Evolutionary conservation across 2,329 filamentous ascomycete genomes (phyloP).

Genomic region (Aspergillus clavatus): DNA sequence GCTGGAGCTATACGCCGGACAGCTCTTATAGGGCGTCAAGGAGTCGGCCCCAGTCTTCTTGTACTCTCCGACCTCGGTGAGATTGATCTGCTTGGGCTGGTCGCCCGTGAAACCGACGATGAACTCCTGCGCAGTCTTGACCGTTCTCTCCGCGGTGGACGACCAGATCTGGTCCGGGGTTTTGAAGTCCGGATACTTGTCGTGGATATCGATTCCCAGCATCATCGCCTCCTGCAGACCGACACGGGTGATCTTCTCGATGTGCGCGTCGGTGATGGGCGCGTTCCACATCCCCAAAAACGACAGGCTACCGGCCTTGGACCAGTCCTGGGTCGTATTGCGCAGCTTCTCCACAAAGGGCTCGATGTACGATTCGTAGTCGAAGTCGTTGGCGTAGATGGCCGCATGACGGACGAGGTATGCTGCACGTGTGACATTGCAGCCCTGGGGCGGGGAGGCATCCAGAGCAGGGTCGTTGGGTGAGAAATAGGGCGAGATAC

Average conservation of each 20-base stretch:
- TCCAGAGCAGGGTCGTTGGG: conserved; percentile 47
- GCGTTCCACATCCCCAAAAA: conserved; percentile 56
- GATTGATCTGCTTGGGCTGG: conserved; percentile 48
- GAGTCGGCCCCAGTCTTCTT: conserved; percentile 55
- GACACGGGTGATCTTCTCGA: conserved; percentile 56
- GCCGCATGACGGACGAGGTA: conserved; percentile 58
- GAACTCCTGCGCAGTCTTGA: conserved; percentile 54
- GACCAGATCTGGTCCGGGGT: conserved; percentile 56
- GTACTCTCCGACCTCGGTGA: conserved; percentile 54
- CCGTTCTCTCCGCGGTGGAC: conserved; percentile 58
- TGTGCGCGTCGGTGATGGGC: conserved; percentile 53
- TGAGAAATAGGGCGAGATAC: conserved; percentile 57
- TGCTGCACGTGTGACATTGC: conserved; percentile 48
- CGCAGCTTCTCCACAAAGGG: conserved; percentile 55
- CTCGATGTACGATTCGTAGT: conserved; percentile 55
- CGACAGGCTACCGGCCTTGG: conserved; percentile 49
- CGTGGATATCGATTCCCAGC: conserved; percentile 54
- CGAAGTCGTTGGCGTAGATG: conserved; percentile 57
- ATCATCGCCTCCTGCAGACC: conserved; percentile 58
- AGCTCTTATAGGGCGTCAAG: conserved; percentile 61
- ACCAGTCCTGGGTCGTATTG: conserved; percentile 58
- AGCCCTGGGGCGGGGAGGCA: conserved; percentile 47
- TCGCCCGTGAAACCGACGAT: conserved; percentile 53
- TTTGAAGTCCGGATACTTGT: conserved; percentile 54
- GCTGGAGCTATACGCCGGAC: conserved; percentile 57